Conservation (phyloP, 2,329 filamentous ascomycete species). For the Monosporascus sp. region DNA sequence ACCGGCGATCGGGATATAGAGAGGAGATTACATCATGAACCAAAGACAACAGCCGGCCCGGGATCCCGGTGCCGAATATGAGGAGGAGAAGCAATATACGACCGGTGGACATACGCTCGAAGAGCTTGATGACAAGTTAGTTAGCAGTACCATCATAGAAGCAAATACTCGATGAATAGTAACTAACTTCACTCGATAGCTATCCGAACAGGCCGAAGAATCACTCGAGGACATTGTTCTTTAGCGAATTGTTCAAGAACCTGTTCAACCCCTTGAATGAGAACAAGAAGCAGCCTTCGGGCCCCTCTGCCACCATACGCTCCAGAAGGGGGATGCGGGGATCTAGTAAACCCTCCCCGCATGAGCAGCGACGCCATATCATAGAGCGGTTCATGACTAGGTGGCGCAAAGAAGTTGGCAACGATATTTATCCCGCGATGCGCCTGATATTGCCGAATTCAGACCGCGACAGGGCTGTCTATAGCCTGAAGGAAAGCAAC, state of each 20-base stretch:
- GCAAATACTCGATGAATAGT: background rate
- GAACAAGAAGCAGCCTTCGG: constrained; percentile 69
- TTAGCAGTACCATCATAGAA: background rate
- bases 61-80: constrained; percentile 39
- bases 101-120: constrained; percentile 31
- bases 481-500: constrained; percentile 86
- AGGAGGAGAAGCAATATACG: constrained; percentile 49
- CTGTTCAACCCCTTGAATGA: constrained; percentile 79
- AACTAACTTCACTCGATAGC: constrained; percentile 35
- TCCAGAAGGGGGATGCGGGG: constrained; percentile 57
- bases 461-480: constrained; percentile 86
- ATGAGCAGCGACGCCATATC: constrained; percentile 74
- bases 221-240: constrained; percentile 70
- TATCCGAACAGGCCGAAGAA: constrained; percentile 83
- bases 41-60: constrained; percentile 20
- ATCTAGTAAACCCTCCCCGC: constrained; percentile 55
- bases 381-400: constrained; percentile 80
- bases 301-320: constrained; percentile 42
- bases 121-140: constrained; percentile 41
- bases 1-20: no score
- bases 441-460: constrained; percentile 89
- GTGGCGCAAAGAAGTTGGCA: constrained; percentile 84
- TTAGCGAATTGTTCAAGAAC: constrained; percentile 69
- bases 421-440: constrained; percentile 90
- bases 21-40: constrained; percentile 25